Conservation (phyloP, 2,329 filamentous ascomycete species). For the Trichothecium sympodiale region DNA sequence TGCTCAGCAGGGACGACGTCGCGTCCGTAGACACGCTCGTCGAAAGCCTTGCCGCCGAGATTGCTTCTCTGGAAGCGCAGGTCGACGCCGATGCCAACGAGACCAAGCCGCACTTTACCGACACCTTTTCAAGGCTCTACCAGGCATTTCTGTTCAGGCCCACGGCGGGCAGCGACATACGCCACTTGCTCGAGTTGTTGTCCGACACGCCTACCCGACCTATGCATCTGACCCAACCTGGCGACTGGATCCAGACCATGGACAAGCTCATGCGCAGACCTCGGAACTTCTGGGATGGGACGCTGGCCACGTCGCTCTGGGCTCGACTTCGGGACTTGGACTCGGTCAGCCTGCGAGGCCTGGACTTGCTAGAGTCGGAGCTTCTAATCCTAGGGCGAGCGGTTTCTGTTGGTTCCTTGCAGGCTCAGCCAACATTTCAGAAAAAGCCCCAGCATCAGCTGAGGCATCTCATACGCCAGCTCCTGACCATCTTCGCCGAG, state of each 20-base stretch:
- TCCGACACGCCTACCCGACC: constrained; percentile 28
- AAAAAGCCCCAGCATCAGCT: too few relatives aligned
- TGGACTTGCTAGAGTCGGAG: constrained; percentile 55
- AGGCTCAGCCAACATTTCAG: too few relatives aligned
- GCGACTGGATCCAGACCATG: too few relatives aligned
- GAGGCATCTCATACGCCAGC: too few relatives aligned
- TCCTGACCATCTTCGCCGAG: too few relatives aligned
- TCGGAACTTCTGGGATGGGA: constrained; percentile 25
- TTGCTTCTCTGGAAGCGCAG: constrained; percentile 37
- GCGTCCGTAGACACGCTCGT: constrained; percentile 34
- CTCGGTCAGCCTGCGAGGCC: constrained; percentile 44
- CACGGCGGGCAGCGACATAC: not conserved
- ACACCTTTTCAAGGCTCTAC: constrained; percentile 45
- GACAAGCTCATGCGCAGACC: too few relatives aligned
- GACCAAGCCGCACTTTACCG: constrained; percentile 37
- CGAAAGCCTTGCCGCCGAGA: constrained; percentile 35
- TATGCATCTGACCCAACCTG: too few relatives aligned
- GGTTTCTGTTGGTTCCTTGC: too few relatives aligned
- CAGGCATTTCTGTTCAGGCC: constrained; percentile 33
- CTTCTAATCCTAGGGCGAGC: constrained; percentile 46
- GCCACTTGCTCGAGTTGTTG: constrained; percentile 31
- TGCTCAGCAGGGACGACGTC: constrained; percentile 32
- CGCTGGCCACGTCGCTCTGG: constrained; percentile 35
- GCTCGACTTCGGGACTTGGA: constrained; percentile 39
- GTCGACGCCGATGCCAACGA: constrained; percentile 29